A percentile compares a stretch with the other conserved stretches of the same genome.
Evolutionary conservation across 2,329 filamentous ascomycete species (phyloP).

Genomic region (Arthrobotrys sphaeroides): DNA sequence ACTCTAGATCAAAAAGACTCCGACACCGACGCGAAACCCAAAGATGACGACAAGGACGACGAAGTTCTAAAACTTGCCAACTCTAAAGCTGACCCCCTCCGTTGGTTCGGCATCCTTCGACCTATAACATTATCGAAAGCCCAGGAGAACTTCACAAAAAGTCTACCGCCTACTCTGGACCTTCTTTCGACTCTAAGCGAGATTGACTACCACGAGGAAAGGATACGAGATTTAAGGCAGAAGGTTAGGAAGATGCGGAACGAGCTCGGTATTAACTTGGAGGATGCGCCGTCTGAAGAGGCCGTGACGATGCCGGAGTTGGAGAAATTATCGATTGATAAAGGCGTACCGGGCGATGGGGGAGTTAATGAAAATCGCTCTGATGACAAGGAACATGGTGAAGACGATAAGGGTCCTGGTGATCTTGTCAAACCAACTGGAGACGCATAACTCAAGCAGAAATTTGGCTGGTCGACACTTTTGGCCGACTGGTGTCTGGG

Average conservation of each 20-base stretch:
- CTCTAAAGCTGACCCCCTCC: conserved; percentile 61
- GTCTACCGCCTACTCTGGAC: conserved; percentile 12
- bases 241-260: conserved; percentile 28
- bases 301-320: not conserved
- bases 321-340: not conserved
- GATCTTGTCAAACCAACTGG: not conserved
- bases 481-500: no score
- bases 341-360: not conserved
- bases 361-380: not conserved
- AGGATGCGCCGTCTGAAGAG: not conserved
- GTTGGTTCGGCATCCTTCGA: conserved; percentile 65
- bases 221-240: conserved; percentile 10
- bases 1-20: not conserved
- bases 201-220: conserved; percentile 33
- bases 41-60: not conserved
- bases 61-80: not conserved
- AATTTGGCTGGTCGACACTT: no score
- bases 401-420: not conserved
- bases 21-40: not conserved
- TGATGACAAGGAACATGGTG: not conserved
- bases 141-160: conserved; percentile 61
- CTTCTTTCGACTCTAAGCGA: conserved; percentile 11
- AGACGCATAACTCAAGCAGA: no score
- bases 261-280: conserved; percentile 20
- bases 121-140: conserved; percentile 63